Conservation (phyloP, 148 eudicot species). For the Nepenthes mirabilis region DNA sequence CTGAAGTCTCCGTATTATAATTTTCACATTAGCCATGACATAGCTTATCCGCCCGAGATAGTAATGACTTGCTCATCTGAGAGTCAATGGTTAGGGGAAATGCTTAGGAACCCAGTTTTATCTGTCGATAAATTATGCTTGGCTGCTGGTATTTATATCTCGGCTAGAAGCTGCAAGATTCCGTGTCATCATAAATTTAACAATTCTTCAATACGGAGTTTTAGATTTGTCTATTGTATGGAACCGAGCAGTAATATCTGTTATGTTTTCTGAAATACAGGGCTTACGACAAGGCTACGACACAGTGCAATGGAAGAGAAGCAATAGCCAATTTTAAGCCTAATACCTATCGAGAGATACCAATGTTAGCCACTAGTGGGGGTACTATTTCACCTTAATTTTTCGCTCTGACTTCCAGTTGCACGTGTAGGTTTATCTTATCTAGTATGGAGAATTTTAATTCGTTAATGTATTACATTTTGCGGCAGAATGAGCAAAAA, state of each 20-base stretch:
- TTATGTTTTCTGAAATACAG: slow-evolving; percentile 24
- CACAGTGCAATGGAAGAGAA: slow-evolving; percentile 53
- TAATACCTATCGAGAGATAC: slow-evolving; percentile 35
- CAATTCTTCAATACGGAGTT: neutral
- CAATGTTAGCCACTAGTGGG: neutral
- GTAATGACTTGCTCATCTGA: neutral
- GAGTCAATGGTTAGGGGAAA: neutral
- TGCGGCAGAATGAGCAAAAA: neutral
- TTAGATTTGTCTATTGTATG: neutral
- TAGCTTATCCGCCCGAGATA: neutral
- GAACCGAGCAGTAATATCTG: neutral
- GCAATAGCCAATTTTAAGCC: slow-evolving; percentile 68
- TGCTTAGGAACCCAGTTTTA: slow-evolving; percentile 20
- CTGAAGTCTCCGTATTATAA: neutral
- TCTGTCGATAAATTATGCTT: slow-evolving; percentile 37
- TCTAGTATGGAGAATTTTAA: neutral
- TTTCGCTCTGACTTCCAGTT: neutral
- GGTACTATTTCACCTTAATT: neutral
- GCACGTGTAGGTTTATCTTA: neutral
- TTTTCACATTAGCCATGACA: neutral
- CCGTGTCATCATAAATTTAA: slow-evolving; percentile 24
- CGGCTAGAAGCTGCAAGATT: slow-evolving; percentile 85
- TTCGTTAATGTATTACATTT: neutral
- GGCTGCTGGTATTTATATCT: slow-evolving; percentile 83
- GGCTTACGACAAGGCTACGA: slow-evolving; percentile 79